A percentile compares a stretch with the other conserved stretches of the same genome.
These are phyloP conservation scores for Francoa sonchifolia DNA, from an alignment of 441 rosid species.

Conservation along the genomic window DNA sequence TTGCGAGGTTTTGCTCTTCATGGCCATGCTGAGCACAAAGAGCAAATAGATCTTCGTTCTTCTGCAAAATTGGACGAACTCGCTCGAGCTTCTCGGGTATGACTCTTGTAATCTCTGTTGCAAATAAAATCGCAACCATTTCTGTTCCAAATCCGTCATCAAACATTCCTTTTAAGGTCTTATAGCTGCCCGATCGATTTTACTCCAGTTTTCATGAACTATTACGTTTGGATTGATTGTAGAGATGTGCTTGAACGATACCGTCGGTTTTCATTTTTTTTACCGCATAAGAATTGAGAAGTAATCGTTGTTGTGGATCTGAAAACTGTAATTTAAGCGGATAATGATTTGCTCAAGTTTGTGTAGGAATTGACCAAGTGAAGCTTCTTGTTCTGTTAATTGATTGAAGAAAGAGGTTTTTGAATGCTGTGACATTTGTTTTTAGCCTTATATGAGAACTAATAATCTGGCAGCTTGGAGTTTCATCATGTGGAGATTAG, in stretches of 20 bases:
- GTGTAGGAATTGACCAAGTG: no score
- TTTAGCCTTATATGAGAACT: neutral
- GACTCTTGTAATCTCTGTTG: no score
- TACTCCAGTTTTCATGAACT: no score
- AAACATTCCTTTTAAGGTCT: neutral
- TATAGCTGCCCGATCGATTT: slow-evolving; percentile 1
- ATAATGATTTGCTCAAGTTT: no score
- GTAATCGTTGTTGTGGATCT: neutral
- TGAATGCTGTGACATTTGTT: neutral
- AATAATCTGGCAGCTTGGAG: neutral
- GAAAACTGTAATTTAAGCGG: no score
- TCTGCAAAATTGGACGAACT: slow-evolving; percentile 51
- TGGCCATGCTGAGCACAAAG: slow-evolving; percentile 34
- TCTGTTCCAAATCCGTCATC: neutral
- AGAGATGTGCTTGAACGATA: neutral
- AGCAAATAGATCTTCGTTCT: slow-evolving; percentile 35
- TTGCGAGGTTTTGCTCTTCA: slow-evolving; percentile 46
- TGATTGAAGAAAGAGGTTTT: no score
- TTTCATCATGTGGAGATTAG: neutral
- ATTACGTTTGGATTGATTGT: neutral
- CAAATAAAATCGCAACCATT: slow-evolving; percentile 6
- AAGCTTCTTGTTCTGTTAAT: no score
- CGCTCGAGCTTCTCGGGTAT: slow-evolving; percentile 60
- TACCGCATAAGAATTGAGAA: neutral
- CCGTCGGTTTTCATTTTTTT: neutral